Evolutionary conservation across 768 basidiomycete genomes (phyloP).

Genomic region (Calocybe cyanea): DNA sequence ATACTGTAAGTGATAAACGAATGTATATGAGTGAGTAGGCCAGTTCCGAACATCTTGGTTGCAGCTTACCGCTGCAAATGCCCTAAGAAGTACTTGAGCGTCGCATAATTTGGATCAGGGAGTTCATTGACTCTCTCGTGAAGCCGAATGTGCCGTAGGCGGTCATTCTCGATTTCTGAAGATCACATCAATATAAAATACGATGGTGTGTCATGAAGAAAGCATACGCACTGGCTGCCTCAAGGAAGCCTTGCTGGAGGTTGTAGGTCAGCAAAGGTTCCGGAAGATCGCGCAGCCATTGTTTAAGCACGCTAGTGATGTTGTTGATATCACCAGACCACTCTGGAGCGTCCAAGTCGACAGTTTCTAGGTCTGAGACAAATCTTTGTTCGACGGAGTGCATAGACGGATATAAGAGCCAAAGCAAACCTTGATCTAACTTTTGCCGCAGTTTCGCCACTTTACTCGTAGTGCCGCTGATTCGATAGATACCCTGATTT

Average conservation of each 20-base stretch:
- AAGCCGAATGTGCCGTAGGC: conserved; percentile 89
- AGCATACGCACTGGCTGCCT: conserved; percentile 78
- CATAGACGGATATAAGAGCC: neutral
- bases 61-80: conserved; percentile 78
- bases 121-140: conserved; percentile 98
- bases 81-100: conserved; percentile 91
- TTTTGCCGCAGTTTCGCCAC: conserved; percentile 78
- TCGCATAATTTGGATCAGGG: conserved; percentile 98
- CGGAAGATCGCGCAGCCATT: conserved; percentile 95
- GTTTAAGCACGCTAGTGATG: conserved; percentile 89
- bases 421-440: conserved; percentile 72
- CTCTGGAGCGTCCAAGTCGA: conserved; percentile 84
- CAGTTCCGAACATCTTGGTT: neutral
- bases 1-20: conserved; percentile 47
- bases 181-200: conserved; percentile 3
- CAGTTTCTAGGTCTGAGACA: conserved; percentile 73
- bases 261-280: conserved; percentile 84
- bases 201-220: conserved; percentile 1
- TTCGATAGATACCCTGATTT: conserved; percentile 87
- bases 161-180: conserved; percentile 87
- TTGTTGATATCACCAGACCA: conserved; percentile 96
- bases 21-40: conserved; percentile 4
- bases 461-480: conserved; percentile 88
- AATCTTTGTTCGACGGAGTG: neutral
- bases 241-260: conserved; percentile 90